Conservation (phyloP, 2,329 filamentous ascomycete genomes). For the Fusarium keratoplasticum region DNA sequence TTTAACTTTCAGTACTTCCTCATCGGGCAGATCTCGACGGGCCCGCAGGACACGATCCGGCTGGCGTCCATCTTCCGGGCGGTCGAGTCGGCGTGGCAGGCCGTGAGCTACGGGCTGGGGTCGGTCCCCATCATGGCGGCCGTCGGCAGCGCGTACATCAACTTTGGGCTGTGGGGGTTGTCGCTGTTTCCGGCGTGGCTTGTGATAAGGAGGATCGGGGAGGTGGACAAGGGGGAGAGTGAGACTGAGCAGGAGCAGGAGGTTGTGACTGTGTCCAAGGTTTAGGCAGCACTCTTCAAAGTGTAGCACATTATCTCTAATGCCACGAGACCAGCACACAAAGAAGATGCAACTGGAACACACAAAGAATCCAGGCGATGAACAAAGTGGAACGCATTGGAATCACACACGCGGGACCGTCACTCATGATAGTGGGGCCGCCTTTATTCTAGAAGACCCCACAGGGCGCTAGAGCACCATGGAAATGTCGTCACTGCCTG, state of each 20-base stretch:
- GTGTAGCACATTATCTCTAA: neutral
- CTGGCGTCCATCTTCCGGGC: neutral
- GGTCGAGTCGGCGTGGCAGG: neutral
- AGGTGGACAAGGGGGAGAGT: neutral
- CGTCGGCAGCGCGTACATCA: neutral
- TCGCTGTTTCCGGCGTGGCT: neutral
- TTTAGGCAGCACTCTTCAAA: neutral
- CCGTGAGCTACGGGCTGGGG: neutral
- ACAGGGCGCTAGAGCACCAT: constrained; percentile 34
- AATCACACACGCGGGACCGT: neutral
- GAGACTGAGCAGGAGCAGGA: neutral
- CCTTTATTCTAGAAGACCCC: constrained; percentile 43
- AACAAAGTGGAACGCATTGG: neutral
- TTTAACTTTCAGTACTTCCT: neutral
- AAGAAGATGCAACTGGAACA: neutral
- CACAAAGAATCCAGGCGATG: neutral
- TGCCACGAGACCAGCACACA: neutral
- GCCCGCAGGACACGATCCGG: neutral
- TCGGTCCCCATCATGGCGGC: neutral
- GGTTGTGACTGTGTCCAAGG: neutral
- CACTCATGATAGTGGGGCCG: neutral
- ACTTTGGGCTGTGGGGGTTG: neutral
- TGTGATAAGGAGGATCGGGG: neutral
- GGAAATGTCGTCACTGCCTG: constrained; percentile 39
- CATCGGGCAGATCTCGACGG: neutral